These are phyloP conservation scores for Penicillium cinerascens DNA, from an alignment of 495 filamentous ascomycete species.

Conservation along the genomic window DNA sequence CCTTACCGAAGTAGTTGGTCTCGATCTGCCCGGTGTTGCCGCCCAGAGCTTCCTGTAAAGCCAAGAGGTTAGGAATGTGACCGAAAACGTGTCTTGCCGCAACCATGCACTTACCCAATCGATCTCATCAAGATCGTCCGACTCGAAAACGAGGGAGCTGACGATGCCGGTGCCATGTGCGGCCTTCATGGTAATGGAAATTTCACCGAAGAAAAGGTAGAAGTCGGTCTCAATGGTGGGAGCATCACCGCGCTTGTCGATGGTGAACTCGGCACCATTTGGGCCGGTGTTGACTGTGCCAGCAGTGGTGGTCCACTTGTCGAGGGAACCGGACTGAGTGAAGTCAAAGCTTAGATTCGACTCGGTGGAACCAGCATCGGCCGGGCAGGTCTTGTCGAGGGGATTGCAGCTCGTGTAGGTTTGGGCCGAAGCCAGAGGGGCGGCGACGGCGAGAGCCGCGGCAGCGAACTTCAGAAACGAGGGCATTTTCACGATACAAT, in stretches of 20 bases:
- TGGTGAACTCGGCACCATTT: slow-evolving; percentile 65
- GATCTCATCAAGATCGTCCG: slow-evolving; percentile 91
- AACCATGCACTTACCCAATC: slow-evolving; percentile 66
- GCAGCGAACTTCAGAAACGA: slow-evolving; percentile 33
- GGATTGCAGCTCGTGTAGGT: slow-evolving; percentile 46
- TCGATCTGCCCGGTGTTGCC: slow-evolving; percentile 65
- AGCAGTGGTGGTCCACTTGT: slow-evolving; percentile 60
- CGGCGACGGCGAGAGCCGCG: slow-evolving; percentile 33
- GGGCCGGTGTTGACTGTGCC: slow-evolving; percentile 48
- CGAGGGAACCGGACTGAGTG: slow-evolving; percentile 46
- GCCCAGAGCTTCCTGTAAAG: slow-evolving; percentile 49
- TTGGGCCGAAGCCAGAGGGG: slow-evolving; percentile 42
- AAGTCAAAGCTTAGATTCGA: slow-evolving; percentile 50
- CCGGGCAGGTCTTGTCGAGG: slow-evolving; percentile 25
- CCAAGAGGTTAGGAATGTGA: background rate
- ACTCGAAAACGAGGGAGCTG: slow-evolving; percentile 78
- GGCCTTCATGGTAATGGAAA: slow-evolving; percentile 69
- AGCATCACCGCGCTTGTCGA: slow-evolving; percentile 65
- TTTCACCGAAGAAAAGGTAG: slow-evolving; percentile 74
- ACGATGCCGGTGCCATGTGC: slow-evolving; percentile 72
- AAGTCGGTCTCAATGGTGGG: slow-evolving; percentile 71
- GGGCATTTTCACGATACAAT: slow-evolving; percentile 18
- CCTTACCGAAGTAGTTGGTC: slow-evolving; percentile 96
- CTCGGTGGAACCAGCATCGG: slow-evolving; percentile 13
- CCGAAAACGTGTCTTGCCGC: background rate